Percentiles rank a stretch among this genome's conserved stretches.
These are phyloP conservation scores for Sugiyamaella novakii DNA, from an alignment of 1,139 yeast genomes.

Conservation along the genomic window DNA sequence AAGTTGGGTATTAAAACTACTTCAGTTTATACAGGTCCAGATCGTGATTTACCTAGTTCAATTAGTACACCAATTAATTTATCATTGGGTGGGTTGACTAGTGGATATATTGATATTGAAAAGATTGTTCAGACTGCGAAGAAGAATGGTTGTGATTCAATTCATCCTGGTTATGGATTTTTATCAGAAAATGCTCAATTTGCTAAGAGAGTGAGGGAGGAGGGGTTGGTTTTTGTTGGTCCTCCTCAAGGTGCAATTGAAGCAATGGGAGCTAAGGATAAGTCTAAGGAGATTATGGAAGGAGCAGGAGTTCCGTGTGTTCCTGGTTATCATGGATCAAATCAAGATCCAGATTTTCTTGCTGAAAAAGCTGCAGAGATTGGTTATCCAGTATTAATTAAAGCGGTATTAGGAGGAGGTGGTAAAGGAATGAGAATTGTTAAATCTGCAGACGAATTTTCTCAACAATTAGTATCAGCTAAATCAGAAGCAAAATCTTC, in stretches of 20 bases:
- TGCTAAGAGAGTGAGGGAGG: constrained; percentile 45
- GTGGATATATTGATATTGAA: constrained; percentile 50
- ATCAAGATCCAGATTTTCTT: constrained; percentile 42
- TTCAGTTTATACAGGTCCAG: constrained; percentile 49
- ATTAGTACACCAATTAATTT: constrained; percentile 43
- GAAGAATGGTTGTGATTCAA: constrained; percentile 45
- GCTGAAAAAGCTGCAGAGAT: constrained; percentile 44
- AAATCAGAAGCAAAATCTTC: constrained; percentile 49
- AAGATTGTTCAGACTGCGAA: constrained; percentile 48
- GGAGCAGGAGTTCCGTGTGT: constrained; percentile 50
- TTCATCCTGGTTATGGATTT: constrained; percentile 53
- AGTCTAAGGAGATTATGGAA: constrained; percentile 43
- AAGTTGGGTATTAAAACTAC: constrained; percentile 46
- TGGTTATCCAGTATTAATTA: constrained; percentile 52
- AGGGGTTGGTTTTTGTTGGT: constrained; percentile 50
- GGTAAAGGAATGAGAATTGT: constrained; percentile 55
- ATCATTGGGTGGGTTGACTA: constrained; percentile 46
- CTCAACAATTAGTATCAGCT: constrained; percentile 44
- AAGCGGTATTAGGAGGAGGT: constrained; percentile 58
- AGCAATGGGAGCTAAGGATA: constrained; percentile 43
- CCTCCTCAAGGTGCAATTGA: constrained; percentile 46
- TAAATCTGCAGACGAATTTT: constrained; percentile 42
- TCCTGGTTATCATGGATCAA: constrained; percentile 50
- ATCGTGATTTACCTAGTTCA: constrained; percentile 48
- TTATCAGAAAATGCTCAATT: constrained; percentile 49